Percentiles rank a stretch among this genome's conserved stretches.
Evolutionary conservation across 192 early-diverging fungal genomes (phyloP).

Genomic region (Podila clonocystis): DNA sequence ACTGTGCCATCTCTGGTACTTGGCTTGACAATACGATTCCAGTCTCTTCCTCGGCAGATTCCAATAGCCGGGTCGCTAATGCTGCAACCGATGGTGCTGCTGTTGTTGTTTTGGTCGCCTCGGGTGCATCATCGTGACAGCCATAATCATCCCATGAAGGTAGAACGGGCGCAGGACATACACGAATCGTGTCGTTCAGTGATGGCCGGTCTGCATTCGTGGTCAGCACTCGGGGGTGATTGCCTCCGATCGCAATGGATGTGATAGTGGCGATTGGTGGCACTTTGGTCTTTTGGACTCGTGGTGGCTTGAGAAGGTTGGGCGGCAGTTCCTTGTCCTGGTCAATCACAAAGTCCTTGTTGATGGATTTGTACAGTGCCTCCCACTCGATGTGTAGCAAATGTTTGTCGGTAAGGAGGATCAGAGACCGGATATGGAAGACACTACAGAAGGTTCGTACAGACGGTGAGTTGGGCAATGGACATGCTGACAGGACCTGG

Average conservation of each 20-base stretch:
- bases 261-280: constrained; percentile 43
- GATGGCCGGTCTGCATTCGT: constrained; percentile 46
- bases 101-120: not conserved
- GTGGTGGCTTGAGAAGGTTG: constrained; percentile 22
- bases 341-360: constrained; percentile 21
- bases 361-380: constrained; percentile 23
- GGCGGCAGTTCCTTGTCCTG: constrained; percentile 31
- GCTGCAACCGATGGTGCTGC: not conserved
- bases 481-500: constrained; percentile 10
- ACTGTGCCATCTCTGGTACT: constrained; percentile 12
- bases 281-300: constrained; percentile 30
- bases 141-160: too few relatives aligned
- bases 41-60: not conserved
- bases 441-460: constrained; percentile 28
- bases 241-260: constrained; percentile 43
- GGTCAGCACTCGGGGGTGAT: constrained; percentile 35
- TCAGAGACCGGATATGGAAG: constrained; percentile 41
- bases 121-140: not conserved
- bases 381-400: constrained; percentile 43
- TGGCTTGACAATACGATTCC: constrained; percentile 36
- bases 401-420: constrained; percentile 37
- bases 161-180: constrained; percentile 18
- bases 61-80: not conserved
- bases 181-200: constrained; percentile 32
- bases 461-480: constrained; percentile 8